Conservation (phyloP, 192 early-diverging fungal genomes). For the Coemansia javaensis region DNA sequence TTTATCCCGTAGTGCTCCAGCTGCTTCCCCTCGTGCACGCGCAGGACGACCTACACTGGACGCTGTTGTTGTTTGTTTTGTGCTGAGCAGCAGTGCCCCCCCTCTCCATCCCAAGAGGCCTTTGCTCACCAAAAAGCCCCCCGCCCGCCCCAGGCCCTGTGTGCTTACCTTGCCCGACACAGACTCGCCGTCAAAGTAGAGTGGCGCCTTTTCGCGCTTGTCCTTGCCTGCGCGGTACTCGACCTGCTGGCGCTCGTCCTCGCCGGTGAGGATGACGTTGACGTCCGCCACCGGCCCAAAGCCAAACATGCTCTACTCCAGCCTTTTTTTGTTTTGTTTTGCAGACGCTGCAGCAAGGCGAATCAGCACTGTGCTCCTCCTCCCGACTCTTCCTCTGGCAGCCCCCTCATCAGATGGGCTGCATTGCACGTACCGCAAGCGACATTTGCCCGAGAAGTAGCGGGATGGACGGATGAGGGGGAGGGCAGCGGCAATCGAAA, state of each 20-base stretch:
- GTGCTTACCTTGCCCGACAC: slow-evolving; percentile 81
- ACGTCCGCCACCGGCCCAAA: slow-evolving; percentile 83
- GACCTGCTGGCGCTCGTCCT: slow-evolving; percentile 86
- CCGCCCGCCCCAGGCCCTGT: too few species aligned
- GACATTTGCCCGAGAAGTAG: slow-evolving; percentile 20
- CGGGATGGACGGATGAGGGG: not conserved
- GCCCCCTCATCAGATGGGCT: too few species aligned
- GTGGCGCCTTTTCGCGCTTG: slow-evolving; percentile 82
- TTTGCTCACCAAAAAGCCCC: not conserved
- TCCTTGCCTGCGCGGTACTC: slow-evolving; percentile 94
- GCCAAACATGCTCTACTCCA: slow-evolving; percentile 62
- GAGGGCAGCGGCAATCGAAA: slow-evolving; percentile 1
- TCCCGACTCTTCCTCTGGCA: too few species aligned
- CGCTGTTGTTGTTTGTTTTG: too few species aligned
- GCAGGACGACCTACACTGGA: slow-evolving; percentile 37
- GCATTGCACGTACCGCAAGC: slow-evolving; percentile 39
- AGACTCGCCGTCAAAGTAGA: slow-evolving; percentile 95
- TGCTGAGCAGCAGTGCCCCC: too few species aligned
- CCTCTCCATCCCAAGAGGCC: too few species aligned
- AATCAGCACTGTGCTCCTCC: too few species aligned
- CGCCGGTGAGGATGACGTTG: slow-evolving; percentile 74
- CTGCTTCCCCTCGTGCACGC: slow-evolving; percentile 77
- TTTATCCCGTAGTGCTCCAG: slow-evolving; percentile 98
- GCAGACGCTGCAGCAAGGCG: not conserved
- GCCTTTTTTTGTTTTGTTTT: too few species aligned